Evolutionary conservation across 192 early-diverging fungal species (phyloP).

Genomic region (Lobosporangium transversale): DNA sequence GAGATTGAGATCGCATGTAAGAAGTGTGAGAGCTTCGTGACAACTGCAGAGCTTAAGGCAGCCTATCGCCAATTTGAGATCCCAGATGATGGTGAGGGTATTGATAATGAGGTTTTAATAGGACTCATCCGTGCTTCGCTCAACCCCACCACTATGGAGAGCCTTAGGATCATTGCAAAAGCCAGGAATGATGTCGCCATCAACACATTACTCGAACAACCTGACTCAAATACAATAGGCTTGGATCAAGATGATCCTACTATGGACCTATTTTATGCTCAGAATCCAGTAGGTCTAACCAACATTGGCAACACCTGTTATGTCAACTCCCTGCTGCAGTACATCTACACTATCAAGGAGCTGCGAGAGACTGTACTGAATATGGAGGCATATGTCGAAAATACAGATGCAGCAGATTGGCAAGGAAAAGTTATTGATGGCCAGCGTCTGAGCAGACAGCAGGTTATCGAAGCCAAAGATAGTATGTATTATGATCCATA

Average conservation of each 20-base stretch:
- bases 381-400: constrained; percentile 55
- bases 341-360: constrained; percentile 71
- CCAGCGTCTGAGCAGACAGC: constrained; percentile 44
- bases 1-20: constrained; percentile 58
- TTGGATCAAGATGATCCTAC: constrained; percentile 21
- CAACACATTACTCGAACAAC: not conserved
- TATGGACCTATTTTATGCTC: constrained; percentile 31
- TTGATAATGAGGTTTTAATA: constrained; percentile 50
- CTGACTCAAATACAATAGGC: not conserved
- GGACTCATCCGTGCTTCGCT: constrained; percentile 35
- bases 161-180: constrained; percentile 39
- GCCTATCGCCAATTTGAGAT: constrained; percentile 63
- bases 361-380: constrained; percentile 71
- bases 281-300: constrained; percentile 74
- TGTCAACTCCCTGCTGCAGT: constrained; percentile 85
- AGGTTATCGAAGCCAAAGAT: constrained; percentile 61
- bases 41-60: constrained; percentile 40
- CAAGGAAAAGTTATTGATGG: constrained; percentile 60
- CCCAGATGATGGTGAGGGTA: constrained; percentile 32
- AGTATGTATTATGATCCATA: constrained; percentile 50
- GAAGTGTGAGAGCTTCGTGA: constrained; percentile 63
- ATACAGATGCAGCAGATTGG: constrained; percentile 47
- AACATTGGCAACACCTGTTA: constrained; percentile 94
- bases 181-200: constrained; percentile 24
- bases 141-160: constrained; percentile 28